Evolutionary conservation across 1,284 basidiomycete species (phyloP).

Genomic region (Gymnopus androsaceus): DNA sequence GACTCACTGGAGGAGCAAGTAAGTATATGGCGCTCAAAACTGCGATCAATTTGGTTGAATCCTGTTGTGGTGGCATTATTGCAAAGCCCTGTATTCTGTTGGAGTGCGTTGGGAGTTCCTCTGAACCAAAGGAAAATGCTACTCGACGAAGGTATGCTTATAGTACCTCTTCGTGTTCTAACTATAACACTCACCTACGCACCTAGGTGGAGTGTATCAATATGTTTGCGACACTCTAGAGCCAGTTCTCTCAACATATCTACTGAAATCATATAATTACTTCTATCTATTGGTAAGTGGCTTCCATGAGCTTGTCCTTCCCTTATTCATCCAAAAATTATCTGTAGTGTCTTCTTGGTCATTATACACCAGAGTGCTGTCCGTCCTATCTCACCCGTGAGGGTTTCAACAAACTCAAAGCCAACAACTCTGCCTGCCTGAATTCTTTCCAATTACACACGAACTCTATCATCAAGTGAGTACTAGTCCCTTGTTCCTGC

Average conservation of each 20-base stretch:
- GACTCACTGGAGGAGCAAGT: constrained; percentile 71
- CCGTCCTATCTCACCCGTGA: too few relatives aligned
- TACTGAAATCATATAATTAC: constrained; percentile 55
- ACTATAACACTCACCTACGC: neutral
- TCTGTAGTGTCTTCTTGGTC: too few relatives aligned
- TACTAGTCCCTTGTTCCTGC: too few relatives aligned
- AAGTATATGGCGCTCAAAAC: constrained; percentile 60
- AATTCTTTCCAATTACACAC: too few relatives aligned
- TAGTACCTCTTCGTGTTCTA: too few relatives aligned
- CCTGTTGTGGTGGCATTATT: constrained; percentile 65
- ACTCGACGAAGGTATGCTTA: constrained; percentile 56
- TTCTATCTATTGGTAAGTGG: too few relatives aligned
- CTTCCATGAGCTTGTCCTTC: too few relatives aligned
- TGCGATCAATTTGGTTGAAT: constrained; percentile 71
- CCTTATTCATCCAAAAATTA: too few relatives aligned
- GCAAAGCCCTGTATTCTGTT: constrained; percentile 69
- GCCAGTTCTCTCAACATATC: constrained; percentile 55
- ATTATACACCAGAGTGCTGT: too few relatives aligned
- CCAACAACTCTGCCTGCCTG: too few relatives aligned
- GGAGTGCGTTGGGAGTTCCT: constrained; percentile 84
- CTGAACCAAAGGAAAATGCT: constrained; percentile 72
- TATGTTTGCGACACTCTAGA: constrained; percentile 67
- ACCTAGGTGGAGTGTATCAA: constrained; percentile 48
- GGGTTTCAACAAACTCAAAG: too few relatives aligned
- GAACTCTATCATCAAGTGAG: too few relatives aligned